These are phyloP conservation scores for Sungouiella blattae DNA, from an alignment of 805 yeast species.

Conservation along the genomic window DNA sequence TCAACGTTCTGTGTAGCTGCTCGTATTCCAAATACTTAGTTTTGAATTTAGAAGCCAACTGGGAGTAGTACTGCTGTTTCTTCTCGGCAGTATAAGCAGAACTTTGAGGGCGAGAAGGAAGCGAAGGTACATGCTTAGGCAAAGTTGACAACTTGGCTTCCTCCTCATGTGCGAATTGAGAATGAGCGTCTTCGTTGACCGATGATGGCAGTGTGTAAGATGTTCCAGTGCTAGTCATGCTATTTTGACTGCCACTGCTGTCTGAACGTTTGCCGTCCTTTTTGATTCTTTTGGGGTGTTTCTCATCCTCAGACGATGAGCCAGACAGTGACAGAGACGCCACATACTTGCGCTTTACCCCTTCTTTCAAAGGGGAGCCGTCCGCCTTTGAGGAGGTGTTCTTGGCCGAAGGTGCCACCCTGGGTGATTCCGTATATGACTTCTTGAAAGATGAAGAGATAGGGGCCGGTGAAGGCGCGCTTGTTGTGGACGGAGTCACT, in stretches of 20 bases:
- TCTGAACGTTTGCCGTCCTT: slow-evolving; percentile 11
- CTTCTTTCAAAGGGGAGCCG: slow-evolving; percentile 14
- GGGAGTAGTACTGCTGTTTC: slow-evolving; percentile 16
- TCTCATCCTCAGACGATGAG: slow-evolving; percentile 22
- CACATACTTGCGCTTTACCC: slow-evolving; percentile 1
- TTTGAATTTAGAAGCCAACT: slow-evolving; percentile 16
- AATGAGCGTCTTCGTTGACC: slow-evolving; percentile 22
- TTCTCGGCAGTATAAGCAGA: slow-evolving; percentile 14
- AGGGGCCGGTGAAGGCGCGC: slow-evolving; percentile 4
- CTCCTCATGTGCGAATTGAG: slow-evolving; percentile 5
- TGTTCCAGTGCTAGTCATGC: slow-evolving; percentile 9
- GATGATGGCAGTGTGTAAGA: slow-evolving; percentile 38
- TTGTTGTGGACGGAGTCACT: too few species aligned
- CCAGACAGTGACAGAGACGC: slow-evolving; percentile 18
- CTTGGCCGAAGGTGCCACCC: slow-evolving; percentile 5
- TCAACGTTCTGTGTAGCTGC: slow-evolving; percentile 11
- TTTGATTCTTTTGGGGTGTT: slow-evolving; percentile 12
- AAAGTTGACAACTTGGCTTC: slow-evolving; percentile 5
- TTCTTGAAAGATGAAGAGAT: slow-evolving; percentile 8
- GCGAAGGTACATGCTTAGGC: slow-evolving; percentile 1
- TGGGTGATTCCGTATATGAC: slow-evolving; percentile 22
- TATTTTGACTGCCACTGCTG: slow-evolving; percentile 11
- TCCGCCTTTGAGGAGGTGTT: slow-evolving; percentile 3
- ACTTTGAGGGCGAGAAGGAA: slow-evolving; percentile 12
- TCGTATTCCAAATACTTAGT: slow-evolving; percentile 15